These are phyloP conservation scores for Elsinoe arachidis DNA, from an alignment of 2,329 filamentous ascomycete species.

Conservation along the genomic window DNA sequence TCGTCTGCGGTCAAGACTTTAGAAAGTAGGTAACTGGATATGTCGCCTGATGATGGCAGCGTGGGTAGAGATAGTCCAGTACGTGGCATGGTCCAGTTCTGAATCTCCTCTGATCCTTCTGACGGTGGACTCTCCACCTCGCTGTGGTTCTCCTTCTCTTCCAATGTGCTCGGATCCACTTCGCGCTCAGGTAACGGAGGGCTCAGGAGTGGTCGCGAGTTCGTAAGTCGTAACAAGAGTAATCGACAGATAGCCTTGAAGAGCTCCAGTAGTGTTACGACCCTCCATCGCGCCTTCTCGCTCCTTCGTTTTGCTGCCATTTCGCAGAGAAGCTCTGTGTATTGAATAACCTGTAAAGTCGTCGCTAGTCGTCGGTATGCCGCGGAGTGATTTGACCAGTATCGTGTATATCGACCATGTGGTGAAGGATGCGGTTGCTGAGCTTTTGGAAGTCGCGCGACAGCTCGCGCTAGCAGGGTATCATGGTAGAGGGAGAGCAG, in stretches of 20 bases:
- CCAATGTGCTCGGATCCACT: constrained; percentile 55
- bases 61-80: constrained; percentile 79
- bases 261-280: constrained; percentile 74
- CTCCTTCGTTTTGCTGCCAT: constrained; percentile 87
- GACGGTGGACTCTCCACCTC: constrained; percentile 41
- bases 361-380: constrained; percentile 76
- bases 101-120: constrained; percentile 30
- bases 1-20: constrained; percentile 93
- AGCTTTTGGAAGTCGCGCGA: constrained; percentile 46
- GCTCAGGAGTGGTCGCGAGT: constrained; percentile 70
- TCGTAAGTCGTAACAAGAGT: constrained; percentile 71
- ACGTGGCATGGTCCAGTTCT: constrained; percentile 79
- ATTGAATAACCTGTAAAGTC: constrained; percentile 80
- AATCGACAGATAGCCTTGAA: constrained; percentile 80
- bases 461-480: constrained; percentile 63
- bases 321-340: constrained; percentile 93
- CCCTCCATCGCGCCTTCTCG: constrained; percentile 73
- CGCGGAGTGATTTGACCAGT: constrained; percentile 52
- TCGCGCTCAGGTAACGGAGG: constrained; percentile 83
- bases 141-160: constrained; percentile 37
- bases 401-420: constrained; percentile 56
- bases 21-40: constrained; percentile 76
- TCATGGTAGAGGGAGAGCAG: constrained; percentile 91
- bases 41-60: constrained; percentile 71
- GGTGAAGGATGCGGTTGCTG: constrained; percentile 41